These are phyloP conservation scores for Trichoderma cornu-damae DNA, from an alignment of 2,329 filamentous ascomycete species.

Conservation along the genomic window DNA sequence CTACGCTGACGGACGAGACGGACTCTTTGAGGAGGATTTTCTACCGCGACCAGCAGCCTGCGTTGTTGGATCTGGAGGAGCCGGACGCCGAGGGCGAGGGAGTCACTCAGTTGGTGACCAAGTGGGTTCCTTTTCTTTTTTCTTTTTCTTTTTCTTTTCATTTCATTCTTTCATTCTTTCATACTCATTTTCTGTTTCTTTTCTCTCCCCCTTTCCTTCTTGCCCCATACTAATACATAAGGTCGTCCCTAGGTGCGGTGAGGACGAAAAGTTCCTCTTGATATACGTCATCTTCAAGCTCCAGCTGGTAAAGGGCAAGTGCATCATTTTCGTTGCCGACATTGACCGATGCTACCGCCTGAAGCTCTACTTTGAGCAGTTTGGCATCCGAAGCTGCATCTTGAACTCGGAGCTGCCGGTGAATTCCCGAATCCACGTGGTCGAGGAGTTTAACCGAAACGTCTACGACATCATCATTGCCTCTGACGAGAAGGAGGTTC, in stretches of 20 bases:
- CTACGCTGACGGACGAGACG: conserved; percentile 83
- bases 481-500: conserved; percentile 81
- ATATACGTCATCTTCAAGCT: conserved; percentile 94
- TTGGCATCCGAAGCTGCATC: conserved; percentile 88
- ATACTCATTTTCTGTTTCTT: too few species aligned
- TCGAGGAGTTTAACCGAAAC: conserved; percentile 94
- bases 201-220: too few species aligned
- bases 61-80: conserved; percentile 75
- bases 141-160: not conserved
- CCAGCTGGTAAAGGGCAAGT: conserved; percentile 88
- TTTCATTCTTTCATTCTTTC: too few species aligned
- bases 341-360: conserved; percentile 85
- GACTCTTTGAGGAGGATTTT: conserved; percentile 81
- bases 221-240: conserved; percentile 22
- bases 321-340: conserved; percentile 66
- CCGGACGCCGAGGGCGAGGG: conserved; percentile 70
- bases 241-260: conserved; percentile 64
- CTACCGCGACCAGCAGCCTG: conserved; percentile 63
- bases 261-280: conserved; percentile 94
- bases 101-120: conserved; percentile 82
- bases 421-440: conserved; percentile 87
- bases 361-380: conserved; percentile 94
- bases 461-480: conserved; percentile 98
- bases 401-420: conserved; percentile 92
- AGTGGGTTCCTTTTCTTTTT: conserved; percentile 40